Base-by-base conservation (phyloP, 768 basidiomycete species). In the Scleroderma bovista region DNA sequence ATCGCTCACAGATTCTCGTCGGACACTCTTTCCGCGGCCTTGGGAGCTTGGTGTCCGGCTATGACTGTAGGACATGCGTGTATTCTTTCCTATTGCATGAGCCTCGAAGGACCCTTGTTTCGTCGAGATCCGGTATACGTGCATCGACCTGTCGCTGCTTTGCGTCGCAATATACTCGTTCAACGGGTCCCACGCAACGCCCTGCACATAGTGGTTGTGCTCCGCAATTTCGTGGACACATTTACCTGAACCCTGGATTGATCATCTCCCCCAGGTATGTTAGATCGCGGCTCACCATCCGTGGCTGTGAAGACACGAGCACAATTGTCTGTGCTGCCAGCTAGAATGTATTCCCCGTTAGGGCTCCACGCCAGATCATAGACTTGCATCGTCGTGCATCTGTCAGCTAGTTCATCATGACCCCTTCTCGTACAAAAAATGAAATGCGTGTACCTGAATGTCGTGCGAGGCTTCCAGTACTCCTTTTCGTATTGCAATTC, bases 361-460 rank as follows among this genome's bases (percentile, higher is more conserved):
- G 96, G 96, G 57, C 90, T 93, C 96, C 96, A 99, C 0, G 93
- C 92, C 22, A 99, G 74, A 62, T 99, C 96, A 66, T 99, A 99
- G 6, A 98, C 93, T 66, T 98, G 93, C 81, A 94, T 91, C 4
- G 86, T 85, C 2, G 93, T 90, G 57, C 90, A 92, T 51, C 93
- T 95, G 61, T n/a, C 15, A 33, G 12, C 40, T 19, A 16, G 29
- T 36, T 15, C 11, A 31, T 49, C 31, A 42, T 17, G 15, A 44
- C 32, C 32, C 26, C 19, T 23, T 19, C 36, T 9, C 15, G 11
- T 15, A 9, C 24, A 11, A 23, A 7, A n/a, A 22, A 53, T 19
- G 38, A 36, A 49, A 42, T 29, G 5, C 26, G 43, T n/a, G 58
- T 58, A 92, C 88, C 87, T 75, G 62, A 95, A 85, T 23, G 89